phyloP scores from a whole-genome alignment of 2,329 filamentous ascomycete genomes.

The Pseudogymnoascus sp. region DNA sequence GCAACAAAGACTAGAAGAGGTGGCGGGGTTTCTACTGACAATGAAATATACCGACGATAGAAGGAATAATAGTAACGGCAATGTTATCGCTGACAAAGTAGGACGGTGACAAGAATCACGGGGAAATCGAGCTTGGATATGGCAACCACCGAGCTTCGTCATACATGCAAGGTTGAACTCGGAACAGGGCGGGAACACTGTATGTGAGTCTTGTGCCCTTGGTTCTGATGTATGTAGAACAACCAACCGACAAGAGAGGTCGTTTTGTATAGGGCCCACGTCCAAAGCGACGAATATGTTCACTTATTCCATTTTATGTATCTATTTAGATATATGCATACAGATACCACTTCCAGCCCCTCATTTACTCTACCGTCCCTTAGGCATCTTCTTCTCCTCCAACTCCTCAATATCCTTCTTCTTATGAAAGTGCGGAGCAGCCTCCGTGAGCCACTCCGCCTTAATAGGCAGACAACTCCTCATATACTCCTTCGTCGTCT shows the following conservation, averaged over 20 bases:
- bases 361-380: conserved; percentile 25
- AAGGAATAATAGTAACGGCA: neutral
- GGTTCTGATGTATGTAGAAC: neutral
- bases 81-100: neutral
- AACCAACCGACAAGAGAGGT: neutral
- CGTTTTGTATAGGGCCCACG: neutral
- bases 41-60: neutral
- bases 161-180: neutral
- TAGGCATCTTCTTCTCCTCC: conserved; percentile 71
- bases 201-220: too few species aligned
- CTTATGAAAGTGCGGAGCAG: conserved; percentile 93
- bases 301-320: neutral
- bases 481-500: conserved; percentile 90
- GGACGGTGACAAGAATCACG: neutral
- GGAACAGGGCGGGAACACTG: neutral
- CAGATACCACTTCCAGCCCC: neutral
- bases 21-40: neutral
- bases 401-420: conserved; percentile 78
- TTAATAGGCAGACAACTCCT: conserved; percentile 78
- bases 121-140: neutral
- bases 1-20: too few species aligned
- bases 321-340: neutral
- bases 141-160: neutral
- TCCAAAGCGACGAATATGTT: neutral
- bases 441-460: conserved; percentile 75